A percentile compares a stretch with the other conserved stretches of the same genome.
These are phyloP conservation scores for Mycena galericulata DNA, from an alignment of 768 basidiomycete species.

Conservation along the genomic window DNA sequence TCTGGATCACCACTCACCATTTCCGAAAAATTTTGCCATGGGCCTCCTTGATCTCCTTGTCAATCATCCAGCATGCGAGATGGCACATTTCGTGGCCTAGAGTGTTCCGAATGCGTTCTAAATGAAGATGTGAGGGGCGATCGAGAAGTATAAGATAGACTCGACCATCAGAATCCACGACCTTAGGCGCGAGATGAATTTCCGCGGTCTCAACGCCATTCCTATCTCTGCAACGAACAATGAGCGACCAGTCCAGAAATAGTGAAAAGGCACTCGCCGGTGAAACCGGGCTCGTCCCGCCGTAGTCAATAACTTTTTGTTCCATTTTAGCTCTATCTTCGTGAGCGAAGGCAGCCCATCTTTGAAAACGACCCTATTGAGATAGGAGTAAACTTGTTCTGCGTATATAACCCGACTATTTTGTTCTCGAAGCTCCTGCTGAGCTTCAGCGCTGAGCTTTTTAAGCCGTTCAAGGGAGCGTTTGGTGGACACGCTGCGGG, in stretches of 20 bases:
- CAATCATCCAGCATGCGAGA: slow-evolving; percentile 87
- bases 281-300: slow-evolving; percentile 79
- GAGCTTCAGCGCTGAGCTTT: neutral
- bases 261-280: slow-evolving; percentile 51
- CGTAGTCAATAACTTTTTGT: slow-evolving; percentile 70
- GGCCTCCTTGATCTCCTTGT: slow-evolving; percentile 62
- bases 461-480: neutral
- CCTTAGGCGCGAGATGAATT: slow-evolving; percentile 87
- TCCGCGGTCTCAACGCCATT: slow-evolving; percentile 69
- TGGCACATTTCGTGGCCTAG: slow-evolving; percentile 95
- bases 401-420: slow-evolving; percentile 63
- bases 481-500: neutral
- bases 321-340: slow-evolving; percentile 74
- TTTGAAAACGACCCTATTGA: slow-evolving; percentile 70
- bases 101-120: slow-evolving; percentile 86
- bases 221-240: slow-evolving; percentile 43
- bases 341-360: slow-evolving; percentile 57
- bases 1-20: slow-evolving; percentile 5
- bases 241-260: neutral
- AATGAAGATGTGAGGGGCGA: neutral
- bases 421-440: slow-evolving; percentile 34
- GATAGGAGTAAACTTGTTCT: slow-evolving; percentile 65
- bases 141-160: neutral
- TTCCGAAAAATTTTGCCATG: slow-evolving; percentile 8
- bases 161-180: slow-evolving; percentile 81